Evolutionary conservation across 2,329 filamentous ascomycete species (phyloP), one percentile per base, ranked within the genome.

Genomic region (Mycocentrospora acerina): DNA sequence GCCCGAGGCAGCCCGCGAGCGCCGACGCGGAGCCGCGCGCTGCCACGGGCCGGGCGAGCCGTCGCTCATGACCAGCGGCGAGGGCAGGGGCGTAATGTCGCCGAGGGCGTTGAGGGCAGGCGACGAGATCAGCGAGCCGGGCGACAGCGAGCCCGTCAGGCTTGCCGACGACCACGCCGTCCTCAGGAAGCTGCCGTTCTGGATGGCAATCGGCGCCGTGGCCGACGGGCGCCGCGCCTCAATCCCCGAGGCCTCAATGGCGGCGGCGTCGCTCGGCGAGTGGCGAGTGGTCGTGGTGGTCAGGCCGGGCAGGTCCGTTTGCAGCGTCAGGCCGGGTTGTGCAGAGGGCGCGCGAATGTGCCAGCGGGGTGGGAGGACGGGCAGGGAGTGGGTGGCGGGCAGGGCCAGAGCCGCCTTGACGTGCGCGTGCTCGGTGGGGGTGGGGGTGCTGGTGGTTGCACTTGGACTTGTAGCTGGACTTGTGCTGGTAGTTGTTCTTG

Each of bases 71-170:
- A 65, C 55, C 51, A 75, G 58, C 18, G 74, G 74, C 10, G 73
- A 76, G 5, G 74, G 74, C n/a, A 77, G 62, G 25, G 74, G 74
- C n/a, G 73, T 77, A 35, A 77, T 66, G 51, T 77, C 73, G 29
- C 67, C 53, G 57, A 77, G 68, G 10, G 73, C 70, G 41, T 70
- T 68, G 15, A 77, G 64, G 17, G 69, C 71, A 16, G 74, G 74
- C 40, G 73, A 76, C 17, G 71, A 68, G 15, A 75, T 59, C 24
- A 67, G 67, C 9, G 72, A 73, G 29, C 61, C 67, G 9, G 70
- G 70, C 26, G 71, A 75, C 14, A 72, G 52, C 22, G 72, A 74
- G 4, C 67, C 69, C 2, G 62, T 53, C 46, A 74, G 67, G 53
- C 71, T 73, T 29, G 59, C 62, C 12, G 65, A 65, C 3, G 72